A percentile compares a stretch with the other conserved stretches of the same genome.
Conservation (phyloP, 768 basidiomycete species). For the Suillus plorans region DNA sequence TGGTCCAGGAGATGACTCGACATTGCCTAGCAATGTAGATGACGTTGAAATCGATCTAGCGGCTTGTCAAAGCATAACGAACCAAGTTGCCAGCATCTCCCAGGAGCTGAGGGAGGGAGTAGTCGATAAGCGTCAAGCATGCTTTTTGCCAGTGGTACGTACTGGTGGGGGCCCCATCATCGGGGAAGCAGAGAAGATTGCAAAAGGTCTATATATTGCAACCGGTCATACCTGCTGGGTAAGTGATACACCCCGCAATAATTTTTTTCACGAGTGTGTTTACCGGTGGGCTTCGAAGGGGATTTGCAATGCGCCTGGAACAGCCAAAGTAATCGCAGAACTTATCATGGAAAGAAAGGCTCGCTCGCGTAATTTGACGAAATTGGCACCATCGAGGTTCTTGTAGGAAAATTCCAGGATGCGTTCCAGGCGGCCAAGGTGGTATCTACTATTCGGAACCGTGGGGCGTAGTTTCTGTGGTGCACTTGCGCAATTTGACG, state of each 20-base stretch:
- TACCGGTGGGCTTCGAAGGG: constrained; percentile 42
- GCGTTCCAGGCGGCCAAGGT: too few relatives aligned
- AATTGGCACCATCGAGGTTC: constrained; percentile 42
- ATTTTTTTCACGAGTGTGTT: constrained; percentile 1
- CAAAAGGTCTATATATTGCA: constrained; percentile 67
- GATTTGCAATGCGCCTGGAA: constrained; percentile 83
- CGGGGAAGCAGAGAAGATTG: constrained; percentile 55
- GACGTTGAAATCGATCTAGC: constrained; percentile 58
- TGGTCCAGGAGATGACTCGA: constrained; percentile 72
- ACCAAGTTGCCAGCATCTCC: constrained; percentile 62
- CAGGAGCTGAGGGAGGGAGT: constrained; percentile 51
- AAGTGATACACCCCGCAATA: constrained; percentile 23
- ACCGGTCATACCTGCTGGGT: constrained; percentile 85
- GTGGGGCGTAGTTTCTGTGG: not conserved
- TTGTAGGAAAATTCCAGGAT: constrained; percentile 20
- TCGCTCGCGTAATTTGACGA: constrained; percentile 52
- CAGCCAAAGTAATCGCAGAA: constrained; percentile 71
- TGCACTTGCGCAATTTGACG: constrained; percentile 50
- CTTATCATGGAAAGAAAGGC: constrained; percentile 68
- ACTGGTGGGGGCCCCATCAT: constrained; percentile 68
- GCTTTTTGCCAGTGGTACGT: constrained; percentile 70
- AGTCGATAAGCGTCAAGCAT: constrained; percentile 63
- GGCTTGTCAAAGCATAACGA: constrained; percentile 56
- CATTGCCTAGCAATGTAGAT: constrained; percentile 70
- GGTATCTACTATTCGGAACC: not conserved